phyloP scores from a whole-genome alignment of 2,329 filamentous ascomycete species.

The Botrytis byssoidea region DNA sequence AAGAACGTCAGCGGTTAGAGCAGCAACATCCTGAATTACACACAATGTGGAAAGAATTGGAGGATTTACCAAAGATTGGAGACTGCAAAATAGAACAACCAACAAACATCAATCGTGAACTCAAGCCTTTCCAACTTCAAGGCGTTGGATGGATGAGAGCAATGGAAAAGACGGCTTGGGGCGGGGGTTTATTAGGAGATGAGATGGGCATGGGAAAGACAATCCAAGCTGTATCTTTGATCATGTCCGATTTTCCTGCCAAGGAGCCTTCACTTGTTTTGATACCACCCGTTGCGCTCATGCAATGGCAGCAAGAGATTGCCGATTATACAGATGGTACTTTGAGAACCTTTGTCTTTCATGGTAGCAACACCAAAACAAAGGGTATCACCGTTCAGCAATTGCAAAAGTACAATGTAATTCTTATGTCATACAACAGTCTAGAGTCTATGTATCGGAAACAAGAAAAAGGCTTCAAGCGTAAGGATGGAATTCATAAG shows the following conservation, averaged over 20 bases:
- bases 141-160: constrained; percentile 91
- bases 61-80: constrained; percentile 65
- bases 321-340: constrained; percentile 80
- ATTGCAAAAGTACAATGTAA: constrained; percentile 81
- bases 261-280: constrained; percentile 81
- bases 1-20: constrained; percentile 67
- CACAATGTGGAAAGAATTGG: constrained; percentile 81
- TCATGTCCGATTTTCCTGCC: constrained; percentile 95
- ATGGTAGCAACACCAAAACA: constrained; percentile 79
- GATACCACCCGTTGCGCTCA: constrained; percentile 87
- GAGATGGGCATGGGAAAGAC: constrained; percentile 99
- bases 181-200: constrained; percentile 87
- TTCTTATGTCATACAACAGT: constrained; percentile 95
- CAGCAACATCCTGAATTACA: constrained; percentile 72
- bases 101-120: constrained; percentile 69
- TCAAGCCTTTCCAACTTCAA: constrained; percentile 93
- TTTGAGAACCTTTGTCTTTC: constrained; percentile 86
- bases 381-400: constrained; percentile 75
- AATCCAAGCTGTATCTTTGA: constrained; percentile 93
- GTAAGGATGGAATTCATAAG: constrained; percentile 76
- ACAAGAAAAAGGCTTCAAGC: constrained; percentile 84
- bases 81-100: constrained; percentile 68
- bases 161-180: constrained; percentile 84
- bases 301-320: constrained; percentile 91
- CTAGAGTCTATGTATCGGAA: constrained; percentile 91